Conservation (phyloP, 2,329 filamentous ascomycete genomes). For the Fusarium anthophilum region DNA sequence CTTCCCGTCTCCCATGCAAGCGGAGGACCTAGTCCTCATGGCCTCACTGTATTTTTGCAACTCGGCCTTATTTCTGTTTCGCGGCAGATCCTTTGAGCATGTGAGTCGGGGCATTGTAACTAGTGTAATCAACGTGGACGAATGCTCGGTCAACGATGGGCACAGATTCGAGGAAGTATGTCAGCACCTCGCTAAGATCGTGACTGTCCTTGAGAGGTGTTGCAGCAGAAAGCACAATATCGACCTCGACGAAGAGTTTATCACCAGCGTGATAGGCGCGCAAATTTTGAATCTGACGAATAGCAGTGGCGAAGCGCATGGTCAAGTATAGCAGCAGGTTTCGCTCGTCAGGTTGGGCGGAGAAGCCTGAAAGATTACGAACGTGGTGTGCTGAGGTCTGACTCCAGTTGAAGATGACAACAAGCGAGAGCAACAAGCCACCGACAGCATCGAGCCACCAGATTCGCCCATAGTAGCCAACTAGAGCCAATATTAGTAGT, state of each 20-base stretch:
- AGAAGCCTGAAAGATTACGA: constrained; percentile 81
- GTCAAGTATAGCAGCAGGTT: constrained; percentile 90
- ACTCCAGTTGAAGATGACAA: constrained; percentile 84
- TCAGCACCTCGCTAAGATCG: constrained; percentile 79
- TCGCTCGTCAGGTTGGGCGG: constrained; percentile 80
- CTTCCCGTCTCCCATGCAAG: background rate
- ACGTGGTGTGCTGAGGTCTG: constrained; percentile 79
- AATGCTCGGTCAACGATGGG: constrained; percentile 80
- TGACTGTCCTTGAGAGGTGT: constrained; percentile 82
- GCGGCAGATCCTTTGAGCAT: constrained; percentile 52
- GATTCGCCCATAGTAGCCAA: constrained; percentile 77
- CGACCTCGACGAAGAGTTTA: constrained; percentile 83
- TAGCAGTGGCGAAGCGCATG: constrained; percentile 91
- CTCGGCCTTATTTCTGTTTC: constrained; percentile 34
- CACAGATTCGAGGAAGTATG: constrained; percentile 86
- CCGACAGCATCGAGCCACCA: constrained; percentile 89
- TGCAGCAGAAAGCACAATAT: constrained; percentile 82
- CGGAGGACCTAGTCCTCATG: background rate
- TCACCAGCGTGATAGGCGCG: constrained; percentile 88
- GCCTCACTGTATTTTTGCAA: background rate
- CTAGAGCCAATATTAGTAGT: constrained; percentile 44
- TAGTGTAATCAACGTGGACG: constrained; percentile 73
- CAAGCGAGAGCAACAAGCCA: constrained; percentile 78
- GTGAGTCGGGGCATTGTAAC: constrained; percentile 69
- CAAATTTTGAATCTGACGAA: constrained; percentile 84